Conservation (phyloP, 805 yeast species). For the Sugiyamaella boreocaroliniensis region DNA sequence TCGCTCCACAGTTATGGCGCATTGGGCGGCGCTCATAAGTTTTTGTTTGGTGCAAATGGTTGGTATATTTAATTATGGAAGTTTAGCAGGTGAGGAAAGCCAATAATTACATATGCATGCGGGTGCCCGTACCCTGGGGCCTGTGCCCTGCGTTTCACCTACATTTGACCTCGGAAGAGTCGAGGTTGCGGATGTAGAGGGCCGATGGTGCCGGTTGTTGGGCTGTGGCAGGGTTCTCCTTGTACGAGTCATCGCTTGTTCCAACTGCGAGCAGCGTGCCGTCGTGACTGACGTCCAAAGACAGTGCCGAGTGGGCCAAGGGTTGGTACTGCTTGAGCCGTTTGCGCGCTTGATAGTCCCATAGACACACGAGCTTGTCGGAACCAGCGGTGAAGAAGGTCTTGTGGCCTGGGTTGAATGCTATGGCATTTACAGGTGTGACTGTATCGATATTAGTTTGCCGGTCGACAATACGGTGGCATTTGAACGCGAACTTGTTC, state of each 20-base stretch:
- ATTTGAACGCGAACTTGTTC: slow-evolving; percentile 68
- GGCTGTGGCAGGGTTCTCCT: slow-evolving; percentile 25
- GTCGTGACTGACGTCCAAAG: slow-evolving; percentile 31
- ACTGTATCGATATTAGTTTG: slow-evolving; percentile 43
- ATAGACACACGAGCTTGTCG: slow-evolving; percentile 44
- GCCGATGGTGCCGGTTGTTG: slow-evolving; percentile 5
- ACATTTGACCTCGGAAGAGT: background rate
- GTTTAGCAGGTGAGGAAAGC: background rate
- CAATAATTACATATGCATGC: background rate
- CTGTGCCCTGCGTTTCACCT: background rate
- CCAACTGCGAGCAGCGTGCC: slow-evolving; percentile 39
- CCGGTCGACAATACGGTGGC: slow-evolving; percentile 47
- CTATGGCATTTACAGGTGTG: slow-evolving; percentile 45
- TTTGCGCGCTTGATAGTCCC: slow-evolving; percentile 44
- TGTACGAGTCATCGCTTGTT: slow-evolving; percentile 45
- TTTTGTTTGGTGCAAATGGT: no score
- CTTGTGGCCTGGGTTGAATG: slow-evolving; percentile 34
- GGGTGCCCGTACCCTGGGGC: background rate
- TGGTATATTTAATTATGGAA: background rate
- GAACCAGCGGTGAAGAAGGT: slow-evolving; percentile 48
- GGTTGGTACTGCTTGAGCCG: slow-evolving; percentile 38
- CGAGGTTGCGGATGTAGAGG: slow-evolving; percentile 5
- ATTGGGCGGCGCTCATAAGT: no score
- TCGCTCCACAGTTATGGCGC: no score
- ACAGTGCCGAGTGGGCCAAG: slow-evolving; percentile 36